Conservation (phyloP, 805 yeast genomes). For the Yarrowia yakushimensis region DNA sequence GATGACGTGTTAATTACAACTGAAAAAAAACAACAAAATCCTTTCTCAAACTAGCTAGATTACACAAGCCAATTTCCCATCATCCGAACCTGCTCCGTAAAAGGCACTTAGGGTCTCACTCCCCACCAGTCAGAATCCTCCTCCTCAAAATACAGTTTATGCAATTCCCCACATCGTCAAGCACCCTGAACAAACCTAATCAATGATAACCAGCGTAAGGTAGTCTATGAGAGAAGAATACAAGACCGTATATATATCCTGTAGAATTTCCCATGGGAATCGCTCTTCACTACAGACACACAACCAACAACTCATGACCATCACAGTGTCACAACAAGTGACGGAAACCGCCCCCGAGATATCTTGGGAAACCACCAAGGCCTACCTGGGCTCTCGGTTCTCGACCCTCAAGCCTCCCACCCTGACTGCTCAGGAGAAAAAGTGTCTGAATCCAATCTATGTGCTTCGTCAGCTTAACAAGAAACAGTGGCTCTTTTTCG, state of each 20-base stretch:
- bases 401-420: slow-evolving; percentile 36
- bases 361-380: slow-evolving; percentile 30
- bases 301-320: not conserved
- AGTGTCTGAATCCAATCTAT: slow-evolving; percentile 57
- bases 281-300: not conserved
- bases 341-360: slow-evolving; percentile 31
- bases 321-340: slow-evolving; percentile 21
- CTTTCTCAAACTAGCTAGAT: no score
- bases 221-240: not conserved
- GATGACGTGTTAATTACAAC: no score
- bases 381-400: slow-evolving; percentile 37
- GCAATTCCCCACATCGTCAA: slow-evolving; percentile 9
- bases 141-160: not conserved
- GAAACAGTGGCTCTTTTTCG: slow-evolving; percentile 59
- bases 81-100: not conserved
- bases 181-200: not conserved
- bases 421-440: slow-evolving; percentile 27
- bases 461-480: slow-evolving; percentile 47
- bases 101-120: not conserved
- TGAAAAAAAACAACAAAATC: no score
- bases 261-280: not conserved
- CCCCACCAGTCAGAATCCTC: not conserved
- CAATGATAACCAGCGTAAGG: not conserved
- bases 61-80: no score
- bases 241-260: not conserved